Conservation (phyloP, 352 stramenopile genomes). For the Phytophthora colocasiae region DNA sequence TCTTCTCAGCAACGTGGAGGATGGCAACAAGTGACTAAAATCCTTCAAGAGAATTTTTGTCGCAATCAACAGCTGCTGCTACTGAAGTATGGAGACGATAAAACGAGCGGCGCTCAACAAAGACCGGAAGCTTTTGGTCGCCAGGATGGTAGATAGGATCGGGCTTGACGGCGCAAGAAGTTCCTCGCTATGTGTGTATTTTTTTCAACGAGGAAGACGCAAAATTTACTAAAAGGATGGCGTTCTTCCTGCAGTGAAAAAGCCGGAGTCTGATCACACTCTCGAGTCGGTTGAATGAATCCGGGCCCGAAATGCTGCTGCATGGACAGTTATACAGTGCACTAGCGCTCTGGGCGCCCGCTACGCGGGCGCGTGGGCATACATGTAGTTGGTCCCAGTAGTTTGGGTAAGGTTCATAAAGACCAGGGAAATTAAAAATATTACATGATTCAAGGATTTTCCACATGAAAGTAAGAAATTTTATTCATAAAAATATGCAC, state of each 20-base stretch:
- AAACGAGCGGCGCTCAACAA: slow-evolving; percentile 20
- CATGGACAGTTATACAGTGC: no score
- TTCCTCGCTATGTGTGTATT: background rate
- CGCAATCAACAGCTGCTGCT: slow-evolving; percentile 19
- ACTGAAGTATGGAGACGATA: slow-evolving; percentile 21
- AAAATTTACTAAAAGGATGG: slow-evolving; percentile 13
- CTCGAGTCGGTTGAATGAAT: background rate
- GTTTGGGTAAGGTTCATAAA: no score
- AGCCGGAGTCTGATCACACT: slow-evolving; percentile 34
- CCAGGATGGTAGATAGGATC: slow-evolving; percentile 36
- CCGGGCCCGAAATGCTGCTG: background rate
- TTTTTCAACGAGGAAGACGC: slow-evolving; percentile 6
- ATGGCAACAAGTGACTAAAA: slow-evolving; percentile 16
- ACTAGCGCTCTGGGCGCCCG: no score
- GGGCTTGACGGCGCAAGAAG: background rate
- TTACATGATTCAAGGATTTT: no score
- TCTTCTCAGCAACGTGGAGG: background rate
- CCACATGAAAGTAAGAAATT: no score
- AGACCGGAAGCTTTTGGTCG: slow-evolving; percentile 21
- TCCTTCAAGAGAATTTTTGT: slow-evolving; percentile 23
- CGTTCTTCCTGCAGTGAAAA: slow-evolving; percentile 18
- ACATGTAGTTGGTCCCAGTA: no score
- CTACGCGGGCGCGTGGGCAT: no score
- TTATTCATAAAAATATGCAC: no score
- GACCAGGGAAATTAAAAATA: no score